These are phyloP conservation scores for Corylus americana DNA, from an alignment of 306 rosid genomes.

Conservation along the genomic window DNA sequence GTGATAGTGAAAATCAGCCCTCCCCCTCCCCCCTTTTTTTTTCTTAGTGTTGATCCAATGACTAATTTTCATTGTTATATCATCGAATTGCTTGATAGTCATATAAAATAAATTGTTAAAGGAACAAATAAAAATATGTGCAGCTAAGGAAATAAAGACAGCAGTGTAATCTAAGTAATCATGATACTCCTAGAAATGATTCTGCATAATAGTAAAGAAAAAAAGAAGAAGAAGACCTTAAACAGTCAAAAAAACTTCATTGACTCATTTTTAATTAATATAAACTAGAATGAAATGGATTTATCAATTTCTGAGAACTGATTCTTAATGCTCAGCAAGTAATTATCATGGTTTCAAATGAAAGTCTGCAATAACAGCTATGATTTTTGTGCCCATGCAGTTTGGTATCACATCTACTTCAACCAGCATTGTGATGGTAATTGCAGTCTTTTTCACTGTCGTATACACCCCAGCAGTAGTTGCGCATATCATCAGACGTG, in stretches of 20 bases:
- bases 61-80: too few species aligned
- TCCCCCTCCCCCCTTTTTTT: too few species aligned
- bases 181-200: background rate
- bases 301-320: too few species aligned
- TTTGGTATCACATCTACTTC: slow-evolving; percentile 40
- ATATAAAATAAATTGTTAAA: too few species aligned
- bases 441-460: slow-evolving; percentile 62
- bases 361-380: background rate
- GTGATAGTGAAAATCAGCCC: too few species aligned
- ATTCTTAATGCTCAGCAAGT: too few species aligned
- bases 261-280: background rate
- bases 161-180: background rate
- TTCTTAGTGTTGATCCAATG: too few species aligned
- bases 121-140: background rate
- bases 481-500: slow-evolving; percentile 74
- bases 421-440: slow-evolving; percentile 53
- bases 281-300: background rate
- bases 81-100: too few species aligned
- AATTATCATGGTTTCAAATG: too few species aligned
- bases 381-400: slow-evolving; percentile 29
- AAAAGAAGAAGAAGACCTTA: background rate
- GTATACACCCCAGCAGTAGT: slow-evolving; percentile 70
- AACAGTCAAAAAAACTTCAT: background rate
- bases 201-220: background rate
- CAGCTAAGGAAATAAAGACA: background rate